These are phyloP conservation scores for Luffa acutangula DNA, from an alignment of 306 rosid genomes.

Conservation along the genomic window DNA sequence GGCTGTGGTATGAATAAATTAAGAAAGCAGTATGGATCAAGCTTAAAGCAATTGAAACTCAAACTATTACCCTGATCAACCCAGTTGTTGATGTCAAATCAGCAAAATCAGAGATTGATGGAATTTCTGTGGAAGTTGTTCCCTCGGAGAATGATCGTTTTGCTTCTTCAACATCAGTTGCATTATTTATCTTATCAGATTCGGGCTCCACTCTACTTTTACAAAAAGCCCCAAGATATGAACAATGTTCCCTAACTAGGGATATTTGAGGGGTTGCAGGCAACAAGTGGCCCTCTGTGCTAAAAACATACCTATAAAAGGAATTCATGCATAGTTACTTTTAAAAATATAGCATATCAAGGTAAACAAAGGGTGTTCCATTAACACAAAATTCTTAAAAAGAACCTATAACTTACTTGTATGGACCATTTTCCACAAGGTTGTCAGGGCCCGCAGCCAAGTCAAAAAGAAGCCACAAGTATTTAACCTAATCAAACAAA, in stretches of 20 bases:
- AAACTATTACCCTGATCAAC: constrained; percentile 50
- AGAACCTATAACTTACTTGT: constrained; percentile 55
- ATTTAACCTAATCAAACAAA: constrained; percentile 54
- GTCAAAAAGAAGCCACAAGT: constrained; percentile 98
- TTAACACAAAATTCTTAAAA: constrained; percentile 11
- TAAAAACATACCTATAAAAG: constrained; percentile 63
- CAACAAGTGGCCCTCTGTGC: constrained; percentile 92
- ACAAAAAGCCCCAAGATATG: constrained; percentile 75
- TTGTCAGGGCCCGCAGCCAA: constrained; percentile 89
- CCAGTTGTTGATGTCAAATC: constrained; percentile 49
- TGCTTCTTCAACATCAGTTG: constrained; percentile 48
- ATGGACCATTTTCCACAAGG: constrained; percentile 92
- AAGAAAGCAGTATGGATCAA: not conserved
- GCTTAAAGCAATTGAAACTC: constrained; percentile 1
- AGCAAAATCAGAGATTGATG: constrained; percentile 28
- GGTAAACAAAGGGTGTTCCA: constrained; percentile 5
- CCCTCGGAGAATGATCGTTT: constrained; percentile 34
- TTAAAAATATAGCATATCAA: constrained; percentile 1
- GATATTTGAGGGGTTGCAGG: constrained; percentile 90
- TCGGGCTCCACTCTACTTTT: constrained; percentile 20
- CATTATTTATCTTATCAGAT: constrained; percentile 25
- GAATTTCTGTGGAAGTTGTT: constrained; percentile 26
- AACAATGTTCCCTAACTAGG: constrained; percentile 65
- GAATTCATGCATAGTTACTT: constrained; percentile 5
- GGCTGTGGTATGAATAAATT: not conserved